Conservation (phyloP, 176 grass and related monocot genomes). For the Alopecurus myosuroides region DNA sequence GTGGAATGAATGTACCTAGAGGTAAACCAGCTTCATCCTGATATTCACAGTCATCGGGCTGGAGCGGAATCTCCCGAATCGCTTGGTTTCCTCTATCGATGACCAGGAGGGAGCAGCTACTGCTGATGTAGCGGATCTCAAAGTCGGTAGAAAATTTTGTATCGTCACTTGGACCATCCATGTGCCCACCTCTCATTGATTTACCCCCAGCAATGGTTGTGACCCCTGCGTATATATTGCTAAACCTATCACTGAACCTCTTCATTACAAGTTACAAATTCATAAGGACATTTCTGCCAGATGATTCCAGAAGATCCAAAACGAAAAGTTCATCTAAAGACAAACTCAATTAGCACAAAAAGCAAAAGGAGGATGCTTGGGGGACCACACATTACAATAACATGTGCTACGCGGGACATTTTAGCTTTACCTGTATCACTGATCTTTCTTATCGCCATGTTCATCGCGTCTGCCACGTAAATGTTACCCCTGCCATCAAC, state of each 20-base stretch:
- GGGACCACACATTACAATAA: constrained; percentile 8
- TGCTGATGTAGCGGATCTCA: constrained; percentile 71
- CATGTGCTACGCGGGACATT: constrained; percentile 19
- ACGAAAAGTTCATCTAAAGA: not conserved
- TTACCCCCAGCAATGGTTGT: constrained; percentile 98
- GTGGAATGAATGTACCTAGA: constrained; percentile 66
- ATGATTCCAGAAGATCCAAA: not conserved
- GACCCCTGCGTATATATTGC: constrained; percentile 49
- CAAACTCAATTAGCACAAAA: constrained; percentile 10
- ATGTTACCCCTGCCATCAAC: constrained; percentile 88
- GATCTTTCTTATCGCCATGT: constrained; percentile 99
- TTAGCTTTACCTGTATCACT: constrained; percentile 76
- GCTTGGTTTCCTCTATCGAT: constrained; percentile 96
- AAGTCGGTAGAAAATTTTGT: constrained; percentile 98
- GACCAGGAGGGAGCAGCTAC: constrained; percentile 91
- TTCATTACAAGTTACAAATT: not conserved
- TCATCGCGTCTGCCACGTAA: constrained; percentile 94
- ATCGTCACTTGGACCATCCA: constrained; percentile 81
- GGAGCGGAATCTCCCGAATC: constrained; percentile 85
- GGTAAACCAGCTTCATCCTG: constrained; percentile 84
- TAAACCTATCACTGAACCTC: constrained; percentile 5
- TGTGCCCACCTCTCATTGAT: constrained; percentile 65
- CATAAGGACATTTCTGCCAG: not conserved
- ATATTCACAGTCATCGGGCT: constrained; percentile 72
- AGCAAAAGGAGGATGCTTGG: constrained; percentile 25